A percentile compares a stretch with the other conserved stretches of the same genome.
phyloP scores from a whole-genome alignment of 345 rosid species.

The Eucalyptus sp. region DNA sequence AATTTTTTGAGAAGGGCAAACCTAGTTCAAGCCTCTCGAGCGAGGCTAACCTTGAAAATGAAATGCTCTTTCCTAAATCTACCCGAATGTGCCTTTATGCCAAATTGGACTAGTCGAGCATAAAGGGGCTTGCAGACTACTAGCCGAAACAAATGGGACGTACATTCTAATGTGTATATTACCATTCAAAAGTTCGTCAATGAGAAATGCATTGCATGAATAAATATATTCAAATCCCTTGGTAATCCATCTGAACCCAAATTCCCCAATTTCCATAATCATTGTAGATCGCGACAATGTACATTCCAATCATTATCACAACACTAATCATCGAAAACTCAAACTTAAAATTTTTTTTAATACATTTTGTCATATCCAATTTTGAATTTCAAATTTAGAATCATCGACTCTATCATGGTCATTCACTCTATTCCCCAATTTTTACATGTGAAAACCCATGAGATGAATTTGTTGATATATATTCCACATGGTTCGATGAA shows the following conservation, averaged over 20 bases:
- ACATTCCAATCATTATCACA: not conserved
- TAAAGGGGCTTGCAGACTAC: not conserved
- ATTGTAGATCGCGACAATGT: rapidly evolving
- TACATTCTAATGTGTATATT: not conserved
- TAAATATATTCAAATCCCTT: not conserved
- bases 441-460: not conserved
- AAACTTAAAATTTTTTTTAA: not conserved
- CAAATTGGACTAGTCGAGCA: not conserved
- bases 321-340: not conserved
- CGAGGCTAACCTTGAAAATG: not conserved
- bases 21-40: not conserved
- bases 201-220: not conserved
- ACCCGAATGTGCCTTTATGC: not conserved
- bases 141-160: not conserved
- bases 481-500: not conserved
- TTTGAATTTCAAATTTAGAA: not conserved
- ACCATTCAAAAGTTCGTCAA: not conserved
- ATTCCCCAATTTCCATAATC: not conserved
- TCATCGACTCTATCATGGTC: not conserved
- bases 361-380: not conserved
- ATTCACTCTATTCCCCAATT: not conserved
- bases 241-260: rapidly evolving
- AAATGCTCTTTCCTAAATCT: not conserved
- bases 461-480: not conserved
- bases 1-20: not conserved